phyloP scores from a whole-genome alignment of 768 basidiomycete genomes.

The Boletus subcaerulescens region DNA sequence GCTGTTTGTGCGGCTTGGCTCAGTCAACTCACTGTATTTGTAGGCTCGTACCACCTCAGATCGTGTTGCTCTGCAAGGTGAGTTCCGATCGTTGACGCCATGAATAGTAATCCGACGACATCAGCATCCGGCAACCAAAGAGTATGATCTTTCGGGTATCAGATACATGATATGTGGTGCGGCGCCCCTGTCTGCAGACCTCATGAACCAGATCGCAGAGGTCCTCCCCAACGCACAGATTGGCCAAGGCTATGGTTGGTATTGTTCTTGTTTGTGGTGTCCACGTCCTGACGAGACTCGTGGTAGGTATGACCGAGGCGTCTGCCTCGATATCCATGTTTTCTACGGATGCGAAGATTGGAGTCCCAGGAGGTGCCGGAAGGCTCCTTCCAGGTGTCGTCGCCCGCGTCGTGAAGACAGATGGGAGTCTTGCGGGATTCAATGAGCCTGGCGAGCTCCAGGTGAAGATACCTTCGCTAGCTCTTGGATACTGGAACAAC shows the following conservation, averaged over 20 bases:
- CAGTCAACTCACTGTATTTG: neutral
- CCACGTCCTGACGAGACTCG: neutral
- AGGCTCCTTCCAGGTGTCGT: conserved; percentile 51
- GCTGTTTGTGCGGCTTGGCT: neutral
- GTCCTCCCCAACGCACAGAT: conserved; percentile 58
- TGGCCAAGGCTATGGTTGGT: conserved; percentile 61
- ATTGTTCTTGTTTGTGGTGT: neutral
- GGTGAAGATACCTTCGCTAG: conserved; percentile 41
- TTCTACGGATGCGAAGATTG: conserved; percentile 45
- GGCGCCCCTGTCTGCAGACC: conserved; percentile 59
- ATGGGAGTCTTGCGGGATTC: conserved; percentile 53
- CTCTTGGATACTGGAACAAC: conserved; percentile 51
- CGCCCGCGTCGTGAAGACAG: conserved; percentile 52
- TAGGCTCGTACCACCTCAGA: conserved; percentile 65
- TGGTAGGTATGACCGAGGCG: conserved; percentile 64
- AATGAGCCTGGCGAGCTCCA: conserved; percentile 62
- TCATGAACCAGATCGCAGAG: conserved; percentile 43
- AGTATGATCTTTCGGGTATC: conserved; percentile 50
- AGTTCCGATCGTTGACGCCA: neutral
- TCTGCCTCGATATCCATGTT: conserved; percentile 52
- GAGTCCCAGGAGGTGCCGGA: conserved; percentile 51
- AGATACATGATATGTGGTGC: conserved; percentile 57
- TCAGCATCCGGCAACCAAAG: conserved; percentile 51
- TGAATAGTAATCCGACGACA: neutral
- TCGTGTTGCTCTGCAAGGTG: conserved; percentile 67